Conservation (phyloP, 306 rosid species). For the Boehmeria nivea region DNA sequence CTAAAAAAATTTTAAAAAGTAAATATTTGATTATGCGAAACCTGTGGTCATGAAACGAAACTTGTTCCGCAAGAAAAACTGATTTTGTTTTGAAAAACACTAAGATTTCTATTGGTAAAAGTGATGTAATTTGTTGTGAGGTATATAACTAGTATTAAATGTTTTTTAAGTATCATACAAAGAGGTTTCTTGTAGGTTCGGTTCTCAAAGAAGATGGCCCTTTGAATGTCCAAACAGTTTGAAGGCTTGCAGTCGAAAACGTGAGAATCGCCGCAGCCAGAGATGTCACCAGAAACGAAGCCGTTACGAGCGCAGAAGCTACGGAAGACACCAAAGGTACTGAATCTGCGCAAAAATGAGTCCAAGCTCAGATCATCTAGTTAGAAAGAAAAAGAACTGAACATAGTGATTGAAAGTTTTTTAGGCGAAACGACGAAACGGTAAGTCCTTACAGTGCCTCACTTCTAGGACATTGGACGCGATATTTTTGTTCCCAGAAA, state of each 20-base stretch:
- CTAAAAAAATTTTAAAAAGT: too few relatives aligned
- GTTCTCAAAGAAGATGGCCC: constrained; percentile 51
- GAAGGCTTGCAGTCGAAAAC: constrained; percentile 77
- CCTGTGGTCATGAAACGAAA: neutral
- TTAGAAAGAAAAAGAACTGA: neutral
- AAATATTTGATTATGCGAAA: too few relatives aligned
- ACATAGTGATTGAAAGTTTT: neutral
- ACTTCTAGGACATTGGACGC: constrained; percentile 85
- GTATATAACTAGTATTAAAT: neutral
- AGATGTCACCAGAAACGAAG: constrained; percentile 57
- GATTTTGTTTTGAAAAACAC: too few relatives aligned
- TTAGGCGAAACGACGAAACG: neutral
- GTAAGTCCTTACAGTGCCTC: constrained; percentile 72
- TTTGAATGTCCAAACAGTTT: constrained; percentile 41
- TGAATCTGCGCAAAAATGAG: constrained; percentile 48
- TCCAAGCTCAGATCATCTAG: neutral
- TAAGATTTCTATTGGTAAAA: too few relatives aligned
- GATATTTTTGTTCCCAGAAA: constrained; percentile 81
- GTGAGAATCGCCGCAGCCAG: constrained; percentile 67
- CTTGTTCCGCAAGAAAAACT: neutral
- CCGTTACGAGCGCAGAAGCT: constrained; percentile 52
- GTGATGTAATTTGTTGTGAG: too few relatives aligned
- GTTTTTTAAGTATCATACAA: constrained; percentile 39
- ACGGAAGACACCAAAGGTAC: constrained; percentile 46
- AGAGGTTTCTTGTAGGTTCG: constrained; percentile 77